A percentile compares a stretch with the other conserved stretches of the same genome.
Evolutionary conservation across 768 basidiomycete genomes (phyloP).

Genomic region (Kockovaella imperatae): DNA sequence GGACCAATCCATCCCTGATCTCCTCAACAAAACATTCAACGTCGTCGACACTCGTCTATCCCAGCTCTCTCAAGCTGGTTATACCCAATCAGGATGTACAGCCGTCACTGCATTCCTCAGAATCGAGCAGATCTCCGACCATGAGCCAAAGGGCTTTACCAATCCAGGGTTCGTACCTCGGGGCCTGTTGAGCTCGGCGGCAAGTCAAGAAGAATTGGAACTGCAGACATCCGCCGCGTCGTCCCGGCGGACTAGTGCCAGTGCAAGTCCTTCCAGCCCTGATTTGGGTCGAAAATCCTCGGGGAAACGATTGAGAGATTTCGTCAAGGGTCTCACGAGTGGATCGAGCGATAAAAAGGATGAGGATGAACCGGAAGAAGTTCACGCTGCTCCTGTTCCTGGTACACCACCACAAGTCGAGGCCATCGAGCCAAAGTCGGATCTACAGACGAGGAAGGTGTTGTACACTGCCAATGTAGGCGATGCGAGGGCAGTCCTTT

Average conservation of each 20-base stretch:
- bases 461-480: constrained; percentile 95
- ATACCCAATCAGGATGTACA: constrained; percentile 93
- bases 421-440: constrained; percentile 54
- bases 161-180: constrained; percentile 32
- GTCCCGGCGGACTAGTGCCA: not conserved
- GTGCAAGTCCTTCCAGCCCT: not conserved
- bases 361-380: constrained; percentile 12
- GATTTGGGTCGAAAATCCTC: constrained; percentile 21
- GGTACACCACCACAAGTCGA: constrained; percentile 50
- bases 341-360: constrained; percentile 9
- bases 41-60: constrained; percentile 78
- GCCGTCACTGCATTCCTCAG: constrained; percentile 93
- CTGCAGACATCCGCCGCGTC: constrained; percentile 21
- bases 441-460: constrained; percentile 55
- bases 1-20: constrained; percentile 63
- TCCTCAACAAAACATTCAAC: constrained; percentile 91
- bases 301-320: constrained; percentile 35
- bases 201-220: constrained; percentile 42
- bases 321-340: constrained; percentile 36
- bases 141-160: constrained; percentile 29
- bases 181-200: constrained; percentile 39
- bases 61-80: constrained; percentile 74
- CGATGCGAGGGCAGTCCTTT: constrained; percentile 89
- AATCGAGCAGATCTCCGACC: constrained; percentile 62
- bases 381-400: constrained; percentile 29